phyloP scores from a whole-genome alignment of 441 rosid species.

The Aleurites moluccanus region DNA sequence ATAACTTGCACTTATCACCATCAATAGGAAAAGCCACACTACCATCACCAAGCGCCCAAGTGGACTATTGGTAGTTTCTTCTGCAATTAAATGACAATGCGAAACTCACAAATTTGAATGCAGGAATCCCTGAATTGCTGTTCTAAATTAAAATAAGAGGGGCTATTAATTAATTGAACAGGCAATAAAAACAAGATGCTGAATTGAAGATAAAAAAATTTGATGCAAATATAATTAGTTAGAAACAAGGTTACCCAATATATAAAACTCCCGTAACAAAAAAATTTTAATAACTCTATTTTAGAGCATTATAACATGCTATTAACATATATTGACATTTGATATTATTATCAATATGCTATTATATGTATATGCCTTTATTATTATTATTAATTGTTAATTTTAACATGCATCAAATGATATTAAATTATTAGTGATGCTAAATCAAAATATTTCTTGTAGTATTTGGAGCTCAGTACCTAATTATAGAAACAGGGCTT shows the following conservation, averaged over 20 bases:
- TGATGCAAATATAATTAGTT: not conserved
- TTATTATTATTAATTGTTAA: too few species aligned
- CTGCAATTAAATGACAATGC: conserved; percentile 39
- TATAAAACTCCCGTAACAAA: too few species aligned
- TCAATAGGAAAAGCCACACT: conserved; percentile 83
- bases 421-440: too few species aligned
- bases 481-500: not conserved
- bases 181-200: too few species aligned
- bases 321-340: too few species aligned
- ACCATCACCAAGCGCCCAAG: conserved; percentile 81
- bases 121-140: not conserved
- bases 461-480: not conserved
- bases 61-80: conserved; percentile 62
- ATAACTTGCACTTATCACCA: conserved; percentile 88
- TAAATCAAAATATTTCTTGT: too few species aligned
- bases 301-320: too few species aligned
- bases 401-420: too few species aligned
- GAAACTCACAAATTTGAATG: conserved; percentile 6
- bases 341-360: too few species aligned
- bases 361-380: too few species aligned
- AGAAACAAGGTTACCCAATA: too few species aligned
- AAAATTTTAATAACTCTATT: too few species aligned
- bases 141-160: not conserved
- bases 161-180: not conserved
- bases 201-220: not conserved